These are phyloP conservation scores for Penicillium nordicum DNA, from an alignment of 2,329 filamentous ascomycete species.

Conservation along the genomic window DNA sequence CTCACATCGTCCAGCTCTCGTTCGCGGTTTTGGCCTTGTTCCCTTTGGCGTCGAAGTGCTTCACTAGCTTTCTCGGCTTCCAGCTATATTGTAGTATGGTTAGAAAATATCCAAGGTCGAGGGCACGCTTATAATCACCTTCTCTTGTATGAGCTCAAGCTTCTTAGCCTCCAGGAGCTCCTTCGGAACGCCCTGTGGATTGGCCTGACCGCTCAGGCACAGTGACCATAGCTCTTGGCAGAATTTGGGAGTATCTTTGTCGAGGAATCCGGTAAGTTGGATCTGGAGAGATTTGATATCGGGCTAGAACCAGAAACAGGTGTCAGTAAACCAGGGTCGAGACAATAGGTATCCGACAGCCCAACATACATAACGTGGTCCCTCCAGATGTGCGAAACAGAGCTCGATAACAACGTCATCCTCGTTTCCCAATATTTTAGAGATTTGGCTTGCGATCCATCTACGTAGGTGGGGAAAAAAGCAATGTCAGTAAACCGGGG, in stretches of 20 bases:
- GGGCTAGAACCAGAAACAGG: slow-evolving; percentile 56
- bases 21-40: slow-evolving; percentile 68
- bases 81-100: slow-evolving; percentile 51
- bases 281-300: slow-evolving; percentile 96
- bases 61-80: slow-evolving; percentile 80
- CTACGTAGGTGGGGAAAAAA: slow-evolving; percentile 45
- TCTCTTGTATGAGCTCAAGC: slow-evolving; percentile 87
- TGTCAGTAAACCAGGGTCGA: slow-evolving; percentile 20
- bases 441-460: slow-evolving; percentile 90
- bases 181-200: slow-evolving; percentile 85
- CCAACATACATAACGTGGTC: slow-evolving; percentile 66
- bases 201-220: slow-evolving; percentile 83
- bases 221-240: slow-evolving; percentile 94
- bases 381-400: slow-evolving; percentile 67
- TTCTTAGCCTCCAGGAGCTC: slow-evolving; percentile 96
- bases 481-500: slow-evolving; percentile 12
- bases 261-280: slow-evolving; percentile 88
- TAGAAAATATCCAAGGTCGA: neutral
- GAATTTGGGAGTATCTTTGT: slow-evolving; percentile 83
- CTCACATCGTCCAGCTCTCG: slow-evolving; percentile 66
- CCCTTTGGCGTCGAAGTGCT: slow-evolving; percentile 66
- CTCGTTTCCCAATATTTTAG: slow-evolving; percentile 82
- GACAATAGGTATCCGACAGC: neutral
- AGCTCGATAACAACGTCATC: slow-evolving; percentile 96
- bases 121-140: slow-evolving; percentile 53